Conservation (phyloP, 1,284 basidiomycete species). For the Malassezia arunalokei region DNA sequence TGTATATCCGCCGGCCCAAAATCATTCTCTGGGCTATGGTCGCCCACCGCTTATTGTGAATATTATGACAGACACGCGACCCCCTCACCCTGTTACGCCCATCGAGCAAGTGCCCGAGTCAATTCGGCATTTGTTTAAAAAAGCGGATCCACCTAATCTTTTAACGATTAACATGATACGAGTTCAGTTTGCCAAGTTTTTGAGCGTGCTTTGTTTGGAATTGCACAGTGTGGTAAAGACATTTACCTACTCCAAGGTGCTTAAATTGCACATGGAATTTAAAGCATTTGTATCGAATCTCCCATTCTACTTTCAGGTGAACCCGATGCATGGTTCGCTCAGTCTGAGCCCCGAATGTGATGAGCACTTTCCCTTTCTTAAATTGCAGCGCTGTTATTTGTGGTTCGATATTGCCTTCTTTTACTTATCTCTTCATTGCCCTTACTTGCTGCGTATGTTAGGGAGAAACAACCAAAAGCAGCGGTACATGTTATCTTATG, state of each 20-base stretch:
- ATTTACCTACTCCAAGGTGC: constrained; percentile 26
- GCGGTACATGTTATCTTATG: constrained; percentile 21
- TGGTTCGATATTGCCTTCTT: constrained; percentile 35
- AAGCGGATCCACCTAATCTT: neutral
- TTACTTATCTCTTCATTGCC: constrained; percentile 28
- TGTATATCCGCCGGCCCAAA: constrained; percentile 27
- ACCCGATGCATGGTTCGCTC: constrained; percentile 17
- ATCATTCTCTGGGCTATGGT: constrained; percentile 25
- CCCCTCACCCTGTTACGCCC: constrained; percentile 22
- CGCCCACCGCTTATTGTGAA: constrained; percentile 36
- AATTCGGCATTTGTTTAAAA: neutral
- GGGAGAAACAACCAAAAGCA: constrained; percentile 11
- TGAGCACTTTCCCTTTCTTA: constrained; percentile 24
- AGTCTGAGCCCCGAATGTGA: constrained; percentile 28
- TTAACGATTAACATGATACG: constrained; percentile 4
- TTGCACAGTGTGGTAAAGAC: constrained; percentile 20
- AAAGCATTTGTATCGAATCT: constrained; percentile 19
- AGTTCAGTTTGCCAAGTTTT: neutral
- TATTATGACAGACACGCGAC: constrained; percentile 26
- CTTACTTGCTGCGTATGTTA: constrained; percentile 31
- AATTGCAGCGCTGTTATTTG: constrained; percentile 31
- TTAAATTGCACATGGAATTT: constrained; percentile 24
- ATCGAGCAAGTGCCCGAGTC: neutral
- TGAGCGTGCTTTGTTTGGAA: constrained; percentile 10
- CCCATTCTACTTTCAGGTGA: constrained; percentile 28